Percentiles rank a stretch among this genome's conserved stretches.
phyloP scores from a whole-genome alignment of 306 rosid genomes.

The Casuarina cunninghamiana region DNA sequence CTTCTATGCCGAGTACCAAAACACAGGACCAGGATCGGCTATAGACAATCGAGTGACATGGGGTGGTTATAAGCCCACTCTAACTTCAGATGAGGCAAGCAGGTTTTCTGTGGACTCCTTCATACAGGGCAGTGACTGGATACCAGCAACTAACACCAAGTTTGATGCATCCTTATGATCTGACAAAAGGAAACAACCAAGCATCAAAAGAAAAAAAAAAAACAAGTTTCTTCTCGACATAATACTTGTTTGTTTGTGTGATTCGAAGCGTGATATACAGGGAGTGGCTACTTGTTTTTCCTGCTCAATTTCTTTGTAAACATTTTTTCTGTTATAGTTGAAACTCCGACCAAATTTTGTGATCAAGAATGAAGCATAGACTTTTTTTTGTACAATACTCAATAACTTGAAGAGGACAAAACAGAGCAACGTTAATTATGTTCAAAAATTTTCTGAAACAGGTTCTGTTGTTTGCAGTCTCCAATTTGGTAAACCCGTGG shows the following conservation, averaged over 20 bases:
- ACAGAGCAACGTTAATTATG: too few species aligned
- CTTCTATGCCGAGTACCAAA: conserved; percentile 70
- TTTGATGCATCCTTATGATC: conserved; percentile 53
- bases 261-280: not conserved
- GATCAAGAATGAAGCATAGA: not conserved
- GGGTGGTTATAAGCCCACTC: conserved; percentile 63
- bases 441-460: too few species aligned
- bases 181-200: not conserved
- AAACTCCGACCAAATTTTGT: not conserved
- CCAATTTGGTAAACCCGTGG: too few species aligned
- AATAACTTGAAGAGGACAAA: too few species aligned
- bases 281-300: not conserved
- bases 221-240: not conserved
- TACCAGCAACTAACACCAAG: conserved; percentile 46
- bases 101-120: conserved; percentile 59
- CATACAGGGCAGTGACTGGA: conserved; percentile 75
- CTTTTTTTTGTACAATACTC: too few species aligned
- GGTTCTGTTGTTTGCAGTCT: too few species aligned
- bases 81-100: conserved; percentile 43
- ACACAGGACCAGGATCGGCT: conserved; percentile 59
- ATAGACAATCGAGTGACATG: conserved; percentile 62
- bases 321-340: not conserved
- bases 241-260: not conserved
- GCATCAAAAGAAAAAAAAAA: not conserved
- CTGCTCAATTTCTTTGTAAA: not conserved